Conservation (phyloP, 306 rosid species). For the Gillenia trifoliata region DNA sequence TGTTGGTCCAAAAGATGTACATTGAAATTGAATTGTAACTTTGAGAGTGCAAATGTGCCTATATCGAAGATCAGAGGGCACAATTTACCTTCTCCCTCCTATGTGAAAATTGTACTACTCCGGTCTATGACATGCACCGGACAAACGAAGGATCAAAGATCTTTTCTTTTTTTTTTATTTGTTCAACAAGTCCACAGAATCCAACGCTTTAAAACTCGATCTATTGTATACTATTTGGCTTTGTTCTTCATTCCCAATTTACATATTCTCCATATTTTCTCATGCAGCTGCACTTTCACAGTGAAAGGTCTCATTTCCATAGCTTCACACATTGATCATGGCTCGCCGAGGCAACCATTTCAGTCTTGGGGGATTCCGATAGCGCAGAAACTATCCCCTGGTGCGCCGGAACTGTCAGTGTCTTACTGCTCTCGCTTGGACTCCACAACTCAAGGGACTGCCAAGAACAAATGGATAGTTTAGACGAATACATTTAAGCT, state of each 20-base stretch:
- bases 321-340: constrained; percentile 52
- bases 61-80: neutral
- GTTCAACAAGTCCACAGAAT: too few species aligned
- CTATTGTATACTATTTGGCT: neutral
- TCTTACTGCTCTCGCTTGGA: constrained; percentile 29
- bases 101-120: too few species aligned
- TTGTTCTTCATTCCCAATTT: neutral
- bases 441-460: constrained; percentile 51
- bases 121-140: too few species aligned
- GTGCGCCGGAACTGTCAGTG: constrained; percentile 42
- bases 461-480: constrained; percentile 7
- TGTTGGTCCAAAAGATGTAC: neutral
- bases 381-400: constrained; percentile 42
- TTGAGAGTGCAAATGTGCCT: neutral
- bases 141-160: too few species aligned
- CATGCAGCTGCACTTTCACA: neutral
- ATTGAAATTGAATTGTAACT: neutral
- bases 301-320: constrained; percentile 44
- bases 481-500: neutral
- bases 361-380: constrained; percentile 28
- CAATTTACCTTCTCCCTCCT: neutral
- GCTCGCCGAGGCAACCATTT: constrained; percentile 57
- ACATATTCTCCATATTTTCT: neutral
- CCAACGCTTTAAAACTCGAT: too few species aligned
- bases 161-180: too few species aligned